Base-by-base conservation (phyloP, 108 stramenopile genomes). In the Stephanodiscus triporus region DNA sequence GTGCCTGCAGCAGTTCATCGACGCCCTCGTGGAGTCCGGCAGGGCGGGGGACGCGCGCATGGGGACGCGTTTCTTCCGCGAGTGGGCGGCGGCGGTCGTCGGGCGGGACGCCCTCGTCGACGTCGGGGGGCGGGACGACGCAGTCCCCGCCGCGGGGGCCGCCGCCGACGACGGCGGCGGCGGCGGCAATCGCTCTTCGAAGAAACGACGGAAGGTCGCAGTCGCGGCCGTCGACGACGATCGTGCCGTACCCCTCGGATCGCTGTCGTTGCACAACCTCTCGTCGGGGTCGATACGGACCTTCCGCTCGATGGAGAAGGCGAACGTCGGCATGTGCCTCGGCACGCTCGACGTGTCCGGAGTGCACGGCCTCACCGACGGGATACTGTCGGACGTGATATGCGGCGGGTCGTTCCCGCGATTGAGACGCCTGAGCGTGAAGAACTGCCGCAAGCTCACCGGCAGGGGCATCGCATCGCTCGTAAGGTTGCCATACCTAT, bases 381-480 rank as follows among this genome's bases (percentile, higher is more conserved):
- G 63, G 30, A 75, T 84, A 47, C 27, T 91, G 47, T 57, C 75
- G 8, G 27, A 82, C 42, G 38, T 48, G 57, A 16, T 71, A 75
- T 66, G 62, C 73, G 47, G 53, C 54, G 78, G 62, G 58, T 51
- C 84, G 58, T 51, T 80, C 55, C 75, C 78, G 9, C 63, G 87
- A 17, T 66, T 93, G 51, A 54, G 70, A 60, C 86, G 90, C 4
- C 70, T 93, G 1, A 82, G 82, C 54, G 50, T 93, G 27, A 93
- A 93, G 66, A 93, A 93, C 68, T 89, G 88, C 72, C 86, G 92
- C 11, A 87, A 90, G 36, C 48, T 93, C 32, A 89, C 92, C n/a
- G 67, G 68, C 2, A 66, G 65, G 9, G 67, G 78, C 6, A 23
- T 90, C 11, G 66, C 78, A 19, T 61, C 62, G 5, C 23, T 89